Percentiles rank a stretch among this genome's conserved stretches.
These are phyloP conservation scores for Neofusicoccum sp. DNA, from an alignment of 2,329 filamentous ascomycete species.

Conservation along the genomic window DNA sequence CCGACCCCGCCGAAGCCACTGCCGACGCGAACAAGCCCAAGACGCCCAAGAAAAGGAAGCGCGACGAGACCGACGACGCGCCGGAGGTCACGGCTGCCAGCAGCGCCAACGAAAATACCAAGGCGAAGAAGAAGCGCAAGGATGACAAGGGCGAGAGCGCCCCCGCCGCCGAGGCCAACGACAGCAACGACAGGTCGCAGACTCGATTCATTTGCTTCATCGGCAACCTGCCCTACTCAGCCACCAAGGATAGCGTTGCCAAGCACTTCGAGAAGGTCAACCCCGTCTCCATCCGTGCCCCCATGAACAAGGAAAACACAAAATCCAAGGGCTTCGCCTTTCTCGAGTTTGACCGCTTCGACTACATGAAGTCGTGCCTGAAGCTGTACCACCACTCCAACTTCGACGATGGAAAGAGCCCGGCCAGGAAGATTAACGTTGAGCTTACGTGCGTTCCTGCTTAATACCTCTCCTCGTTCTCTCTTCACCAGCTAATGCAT, in stretches of 20 bases:
- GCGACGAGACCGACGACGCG: slow-evolving; percentile 21
- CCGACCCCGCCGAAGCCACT: not conserved
- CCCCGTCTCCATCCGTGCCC: slow-evolving; percentile 66
- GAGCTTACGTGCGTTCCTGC: slow-evolving; percentile 73
- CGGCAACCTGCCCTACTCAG: slow-evolving; percentile 86
- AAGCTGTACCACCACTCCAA: slow-evolving; percentile 86
- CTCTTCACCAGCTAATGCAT: not conserved
- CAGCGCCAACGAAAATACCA: slow-evolving; percentile 28
- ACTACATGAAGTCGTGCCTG: slow-evolving; percentile 90
- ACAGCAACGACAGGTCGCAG: slow-evolving; percentile 37
- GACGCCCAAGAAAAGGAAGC: slow-evolving; percentile 25
- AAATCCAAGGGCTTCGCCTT: slow-evolving; percentile 52
- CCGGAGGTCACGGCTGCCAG: not conserved
- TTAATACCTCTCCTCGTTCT: not conserved
- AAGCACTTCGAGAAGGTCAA: slow-evolving; percentile 78
- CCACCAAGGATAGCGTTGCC: slow-evolving; percentile 68
- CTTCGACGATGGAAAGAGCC: slow-evolving; percentile 65
- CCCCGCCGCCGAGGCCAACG: slow-evolving; percentile 26
- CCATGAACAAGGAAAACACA: slow-evolving; percentile 40
- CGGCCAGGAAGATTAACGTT: slow-evolving; percentile 80
- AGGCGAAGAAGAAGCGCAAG: slow-evolving; percentile 32
- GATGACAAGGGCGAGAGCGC: slow-evolving; percentile 30
- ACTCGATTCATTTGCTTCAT: slow-evolving; percentile 78
- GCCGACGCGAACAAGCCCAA: slow-evolving; percentile 13
- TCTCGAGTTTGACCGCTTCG: slow-evolving; percentile 83